Conservation (phyloP, 1,284 basidiomycete genomes). For the Ustilago shanxiensis region DNA sequence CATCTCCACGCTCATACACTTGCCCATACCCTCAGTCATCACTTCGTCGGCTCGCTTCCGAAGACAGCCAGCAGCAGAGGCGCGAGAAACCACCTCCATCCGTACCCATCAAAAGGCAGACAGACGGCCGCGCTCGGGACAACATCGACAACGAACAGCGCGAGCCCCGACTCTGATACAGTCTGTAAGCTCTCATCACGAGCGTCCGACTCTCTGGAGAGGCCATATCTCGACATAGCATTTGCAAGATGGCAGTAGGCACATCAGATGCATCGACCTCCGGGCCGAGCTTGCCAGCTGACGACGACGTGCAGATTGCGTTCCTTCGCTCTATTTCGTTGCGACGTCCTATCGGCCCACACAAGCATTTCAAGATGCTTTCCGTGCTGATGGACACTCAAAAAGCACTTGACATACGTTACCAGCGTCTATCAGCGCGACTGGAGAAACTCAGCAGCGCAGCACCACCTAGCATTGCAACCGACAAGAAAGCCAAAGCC, state of each 20-base stretch:
- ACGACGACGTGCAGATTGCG: conserved; percentile 52
- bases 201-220: neutral
- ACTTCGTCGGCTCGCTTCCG: neutral
- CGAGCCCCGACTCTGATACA: neutral
- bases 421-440: conserved; percentile 24
- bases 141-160: neutral
- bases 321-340: conserved; percentile 58
- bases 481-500: conserved; percentile 33
- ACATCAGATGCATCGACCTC: conserved; percentile 19
- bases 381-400: conserved; percentile 51
- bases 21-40: neutral
- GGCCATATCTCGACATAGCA: neutral
- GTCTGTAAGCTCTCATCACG: neutral
- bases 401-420: conserved; percentile 39
- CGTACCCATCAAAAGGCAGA: neutral
- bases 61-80: neutral
- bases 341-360: conserved; percentile 59
- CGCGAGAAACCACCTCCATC: neutral
- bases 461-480: conserved; percentile 34
- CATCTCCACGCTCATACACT: neutral
- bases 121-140: neutral
- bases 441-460: conserved; percentile 44
- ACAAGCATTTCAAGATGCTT: conserved; percentile 64
- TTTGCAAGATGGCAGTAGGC: conserved; percentile 18
- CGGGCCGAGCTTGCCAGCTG: conserved; percentile 24